These are phyloP conservation scores for Urtica urens DNA, from an alignment of 306 rosid genomes.

Conservation along the genomic window DNA sequence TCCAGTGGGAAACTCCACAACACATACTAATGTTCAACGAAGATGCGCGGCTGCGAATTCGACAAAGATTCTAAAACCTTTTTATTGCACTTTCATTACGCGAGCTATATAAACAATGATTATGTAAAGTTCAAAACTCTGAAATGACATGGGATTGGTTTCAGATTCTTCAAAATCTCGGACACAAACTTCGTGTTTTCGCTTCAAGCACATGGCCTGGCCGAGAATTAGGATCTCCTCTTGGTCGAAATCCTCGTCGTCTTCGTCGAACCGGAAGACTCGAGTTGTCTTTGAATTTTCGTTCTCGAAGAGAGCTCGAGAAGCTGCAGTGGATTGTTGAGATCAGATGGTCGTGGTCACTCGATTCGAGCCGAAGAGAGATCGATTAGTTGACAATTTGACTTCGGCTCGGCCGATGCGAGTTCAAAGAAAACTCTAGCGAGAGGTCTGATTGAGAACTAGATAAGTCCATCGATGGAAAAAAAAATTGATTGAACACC, in stretches of 20 bases:
- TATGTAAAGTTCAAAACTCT: no score
- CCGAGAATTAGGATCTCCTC: constrained; percentile 79
- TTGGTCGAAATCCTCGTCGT: constrained; percentile 45
- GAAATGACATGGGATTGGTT: no score
- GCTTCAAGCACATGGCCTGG: constrained; percentile 76
- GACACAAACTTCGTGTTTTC: constrained; percentile 64
- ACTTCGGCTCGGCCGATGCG: constrained; percentile 27
- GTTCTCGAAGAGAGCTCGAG: constrained; percentile 36
- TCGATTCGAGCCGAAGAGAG: constrained; percentile 54
- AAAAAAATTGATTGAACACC: no score
- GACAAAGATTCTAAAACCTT: no score
- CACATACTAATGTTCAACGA: no score
- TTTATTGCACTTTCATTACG: no score
- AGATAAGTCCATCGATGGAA: constrained; percentile 59
- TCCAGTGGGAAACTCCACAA: no score
- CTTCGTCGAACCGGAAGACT: constrained; percentile 11
- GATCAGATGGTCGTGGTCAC: constrained; percentile 33
- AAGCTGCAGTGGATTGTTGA: constrained; percentile 55
- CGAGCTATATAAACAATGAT: no score
- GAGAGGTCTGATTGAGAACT: constrained; percentile 50
- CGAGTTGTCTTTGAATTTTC: constrained; percentile 11
- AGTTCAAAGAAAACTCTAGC: constrained; percentile 49
- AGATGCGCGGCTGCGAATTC: no score
- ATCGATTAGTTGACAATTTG: constrained; percentile 50
- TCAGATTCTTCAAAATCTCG: no score